phyloP scores from a whole-genome alignment of 2,329 filamentous ascomycete genomes.

The Penicillium hesseltinei region DNA sequence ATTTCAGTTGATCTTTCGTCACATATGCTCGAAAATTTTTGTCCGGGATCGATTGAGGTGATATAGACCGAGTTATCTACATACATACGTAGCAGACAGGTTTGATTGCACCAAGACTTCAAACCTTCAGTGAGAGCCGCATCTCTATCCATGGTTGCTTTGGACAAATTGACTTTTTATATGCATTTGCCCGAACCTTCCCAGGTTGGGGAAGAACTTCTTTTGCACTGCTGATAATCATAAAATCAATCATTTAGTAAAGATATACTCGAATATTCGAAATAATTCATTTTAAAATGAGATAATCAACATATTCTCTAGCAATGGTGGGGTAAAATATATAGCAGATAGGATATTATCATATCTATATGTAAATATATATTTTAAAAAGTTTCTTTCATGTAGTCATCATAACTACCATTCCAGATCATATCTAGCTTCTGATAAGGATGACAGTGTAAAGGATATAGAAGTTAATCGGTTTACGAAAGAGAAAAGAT shows the following conservation, averaged over 20 bases:
- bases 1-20: not conserved
- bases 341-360: no score
- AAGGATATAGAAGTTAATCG: not conserved
- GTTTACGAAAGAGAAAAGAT: not conserved
- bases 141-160: not conserved
- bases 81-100: not conserved
- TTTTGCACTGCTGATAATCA: not conserved
- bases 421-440: not conserved
- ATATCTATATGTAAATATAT: not conserved
- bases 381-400: not conserved
- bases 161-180: not conserved
- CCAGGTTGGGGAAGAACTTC: not conserved
- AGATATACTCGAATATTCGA: not conserved
- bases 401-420: not conserved
- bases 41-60: not conserved
- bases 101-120: not conserved
- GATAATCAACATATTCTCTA: not conserved
- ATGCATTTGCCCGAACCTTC: not conserved
- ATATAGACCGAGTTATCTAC: not conserved
- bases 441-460: no score
- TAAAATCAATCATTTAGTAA: no score
- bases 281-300: not conserved
- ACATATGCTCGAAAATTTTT: not conserved
- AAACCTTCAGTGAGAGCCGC: not conserved
- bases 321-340: no score